Conservation (phyloP, 352 stramenopile genomes). For the Phytophthora vignae region DNA sequence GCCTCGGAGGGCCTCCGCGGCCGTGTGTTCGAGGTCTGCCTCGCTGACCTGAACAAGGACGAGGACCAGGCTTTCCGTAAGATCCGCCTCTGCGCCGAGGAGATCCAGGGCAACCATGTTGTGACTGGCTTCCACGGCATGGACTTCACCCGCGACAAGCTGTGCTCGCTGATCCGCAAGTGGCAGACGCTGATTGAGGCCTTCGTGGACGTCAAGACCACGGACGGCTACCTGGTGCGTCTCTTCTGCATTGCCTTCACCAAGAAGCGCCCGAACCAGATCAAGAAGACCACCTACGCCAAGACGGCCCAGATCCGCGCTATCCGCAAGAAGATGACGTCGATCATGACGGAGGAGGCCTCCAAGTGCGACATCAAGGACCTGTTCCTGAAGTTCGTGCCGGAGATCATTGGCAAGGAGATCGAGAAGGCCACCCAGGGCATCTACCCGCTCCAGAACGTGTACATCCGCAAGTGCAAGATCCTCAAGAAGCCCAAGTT, state of each 20-base stretch:
- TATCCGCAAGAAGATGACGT: conserved; percentile 99
- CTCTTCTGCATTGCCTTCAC: conserved; percentile 99
- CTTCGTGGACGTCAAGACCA: conserved; percentile 99
- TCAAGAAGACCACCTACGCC: conserved; percentile 99
- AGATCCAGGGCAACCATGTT: conserved; percentile 94
- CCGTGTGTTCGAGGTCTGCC: conserved; percentile 98
- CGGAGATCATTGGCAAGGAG: conserved; percentile 98
- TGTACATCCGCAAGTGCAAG: conserved; percentile 99
- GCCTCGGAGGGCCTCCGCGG: conserved; percentile 98
- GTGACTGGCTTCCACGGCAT: conserved; percentile 93
- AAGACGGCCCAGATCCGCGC: conserved; percentile 96
- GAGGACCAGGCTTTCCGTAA: conserved; percentile 98
- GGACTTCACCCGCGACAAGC: conserved; percentile 98
- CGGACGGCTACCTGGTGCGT: conserved; percentile 98
- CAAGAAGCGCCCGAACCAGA: conserved; percentile 98
- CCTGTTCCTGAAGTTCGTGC: conserved; percentile 99
- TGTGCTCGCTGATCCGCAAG: conserved; percentile 99
- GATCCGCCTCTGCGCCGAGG: conserved; percentile 98
- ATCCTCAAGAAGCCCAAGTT: conserved; percentile 99
- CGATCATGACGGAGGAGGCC: conserved; percentile 98
- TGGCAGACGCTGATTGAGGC: conserved; percentile 99
- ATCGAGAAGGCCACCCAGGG: conserved; percentile 97
- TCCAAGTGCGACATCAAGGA: conserved; percentile 99
- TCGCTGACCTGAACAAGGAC: conserved; percentile 99
- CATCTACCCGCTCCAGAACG: conserved; percentile 99